phyloP scores from a whole-genome alignment of 2,329 filamentous ascomycete genomes.

The Trichoderma hamatum region DNA sequence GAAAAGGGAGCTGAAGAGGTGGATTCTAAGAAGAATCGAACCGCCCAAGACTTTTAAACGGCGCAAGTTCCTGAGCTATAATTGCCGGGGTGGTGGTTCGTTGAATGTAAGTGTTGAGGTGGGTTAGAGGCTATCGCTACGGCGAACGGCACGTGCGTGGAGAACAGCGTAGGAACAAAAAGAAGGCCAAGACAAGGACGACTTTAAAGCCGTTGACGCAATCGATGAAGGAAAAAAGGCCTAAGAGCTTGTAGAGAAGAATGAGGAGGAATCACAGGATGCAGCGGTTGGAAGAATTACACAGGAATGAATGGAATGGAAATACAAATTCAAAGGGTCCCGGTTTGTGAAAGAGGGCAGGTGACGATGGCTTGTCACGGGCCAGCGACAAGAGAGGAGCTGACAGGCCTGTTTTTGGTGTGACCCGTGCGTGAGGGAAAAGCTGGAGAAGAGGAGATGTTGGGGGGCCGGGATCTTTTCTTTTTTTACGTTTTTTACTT shows the following conservation, averaged over 20 bases:
- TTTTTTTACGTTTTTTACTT: background rate
- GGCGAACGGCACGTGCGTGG: conserved; percentile 17
- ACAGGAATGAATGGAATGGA: background rate
- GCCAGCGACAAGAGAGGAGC: conserved; percentile 2
- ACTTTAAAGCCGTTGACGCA: background rate
- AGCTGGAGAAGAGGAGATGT: background rate
- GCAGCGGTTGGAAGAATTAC: background rate
- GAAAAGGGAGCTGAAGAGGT: background rate
- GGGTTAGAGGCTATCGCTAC: conserved; percentile 20
- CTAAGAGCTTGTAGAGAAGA: background rate
- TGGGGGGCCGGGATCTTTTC: background rate
- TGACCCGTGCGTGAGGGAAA: background rate
- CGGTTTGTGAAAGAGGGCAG: conserved; percentile 8
- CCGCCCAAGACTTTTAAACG: background rate
- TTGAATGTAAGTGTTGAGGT: conserved; percentile 3
- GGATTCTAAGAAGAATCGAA: background rate
- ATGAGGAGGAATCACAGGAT: background rate
- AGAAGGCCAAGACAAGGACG: background rate
- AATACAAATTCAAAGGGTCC: background rate
- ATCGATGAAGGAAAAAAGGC: background rate
- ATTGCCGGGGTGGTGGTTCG: background rate
- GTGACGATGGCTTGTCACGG: conserved; percentile 25
- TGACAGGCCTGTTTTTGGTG: conserved; percentile 1
- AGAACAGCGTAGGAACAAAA: background rate
- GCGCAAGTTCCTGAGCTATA: background rate